Percentiles rank a stretch among this genome's conserved stretches.
Evolutionary conservation across 2,329 filamentous ascomycete genomes (phyloP).

Genomic region (Epichloe amarillans): DNA sequence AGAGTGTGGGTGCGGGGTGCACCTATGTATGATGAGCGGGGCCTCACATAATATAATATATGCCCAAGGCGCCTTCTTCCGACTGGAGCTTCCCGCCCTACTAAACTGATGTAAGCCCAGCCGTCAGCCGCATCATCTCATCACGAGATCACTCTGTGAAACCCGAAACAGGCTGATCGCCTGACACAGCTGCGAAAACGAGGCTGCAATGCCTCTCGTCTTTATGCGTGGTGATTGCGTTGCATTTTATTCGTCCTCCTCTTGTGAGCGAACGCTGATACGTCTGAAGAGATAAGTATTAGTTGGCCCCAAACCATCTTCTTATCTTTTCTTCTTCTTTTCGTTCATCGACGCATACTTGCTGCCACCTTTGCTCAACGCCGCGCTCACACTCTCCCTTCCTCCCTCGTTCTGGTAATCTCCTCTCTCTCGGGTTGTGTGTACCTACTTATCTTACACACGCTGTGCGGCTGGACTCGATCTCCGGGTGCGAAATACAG

Average conservation of each 20-base stretch:
- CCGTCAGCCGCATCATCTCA: background rate
- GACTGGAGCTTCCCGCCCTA: background rate
- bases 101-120: background rate
- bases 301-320: background rate
- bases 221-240: no score
- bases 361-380: no score
- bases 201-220: no score
- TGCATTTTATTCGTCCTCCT: no score
- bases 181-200: background rate
- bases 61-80: background rate
- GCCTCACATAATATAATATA: no score
- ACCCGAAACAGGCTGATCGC: background rate
- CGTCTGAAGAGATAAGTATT: no score
- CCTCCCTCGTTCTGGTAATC: background rate
- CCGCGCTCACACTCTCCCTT: background rate
- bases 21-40: no score
- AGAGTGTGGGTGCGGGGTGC: no score
- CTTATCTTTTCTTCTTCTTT: background rate
- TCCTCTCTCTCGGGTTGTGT: background rate
- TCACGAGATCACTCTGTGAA: background rate
- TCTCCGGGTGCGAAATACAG: background rate
- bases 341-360: no score
- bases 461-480: background rate
- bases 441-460: background rate
- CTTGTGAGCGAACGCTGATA: no score